Percentiles rank a stretch among this genome's conserved stretches.
These are phyloP conservation scores for Nematocida sp. DNA, from an alignment of 371 early-diverging fungal genomes.

Conservation along the genomic window DNA sequence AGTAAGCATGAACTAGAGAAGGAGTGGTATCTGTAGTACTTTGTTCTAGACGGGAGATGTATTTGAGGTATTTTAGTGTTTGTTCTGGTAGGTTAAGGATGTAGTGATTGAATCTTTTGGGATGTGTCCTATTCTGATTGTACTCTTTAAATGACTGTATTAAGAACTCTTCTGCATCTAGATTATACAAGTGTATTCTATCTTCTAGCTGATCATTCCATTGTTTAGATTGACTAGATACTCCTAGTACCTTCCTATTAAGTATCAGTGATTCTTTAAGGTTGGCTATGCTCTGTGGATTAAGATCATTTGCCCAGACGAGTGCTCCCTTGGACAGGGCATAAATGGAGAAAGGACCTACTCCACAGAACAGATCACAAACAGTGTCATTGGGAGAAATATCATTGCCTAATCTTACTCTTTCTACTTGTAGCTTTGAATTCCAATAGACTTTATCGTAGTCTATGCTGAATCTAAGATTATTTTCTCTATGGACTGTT, in stretches of 20 bases:
- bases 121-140: neutral
- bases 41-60: slow-evolving; percentile 27
- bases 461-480: slow-evolving; percentile 80
- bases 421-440: slow-evolving; percentile 86
- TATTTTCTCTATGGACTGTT: slow-evolving; percentile 73
- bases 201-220: slow-evolving; percentile 58
- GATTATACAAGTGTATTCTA: slow-evolving; percentile 43
- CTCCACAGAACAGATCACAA: slow-evolving; percentile 87
- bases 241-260: slow-evolving; percentile 70
- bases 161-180: slow-evolving; percentile 38
- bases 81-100: slow-evolving; percentile 64
- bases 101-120: slow-evolving; percentile 54
- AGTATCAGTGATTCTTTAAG: slow-evolving; percentile 71
- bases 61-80: slow-evolving; percentile 57
- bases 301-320: slow-evolving; percentile 93
- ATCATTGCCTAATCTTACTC: slow-evolving; percentile 73
- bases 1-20: slow-evolving; percentile 58
- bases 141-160: neutral
- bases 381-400: slow-evolving; percentile 73
- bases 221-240: slow-evolving; percentile 10
- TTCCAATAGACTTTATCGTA: slow-evolving; percentile 97
- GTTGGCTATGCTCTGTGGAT: slow-evolving; percentile 76
- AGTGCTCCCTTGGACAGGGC: slow-evolving; percentile 72
- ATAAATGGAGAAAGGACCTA: slow-evolving; percentile 92
- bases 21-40: neutral